Percentiles rank a stretch among this genome's conserved stretches.
Evolutionary conservation across 306 rosid genomes (phyloP).

Genomic region (Fragaria ananassa): DNA sequence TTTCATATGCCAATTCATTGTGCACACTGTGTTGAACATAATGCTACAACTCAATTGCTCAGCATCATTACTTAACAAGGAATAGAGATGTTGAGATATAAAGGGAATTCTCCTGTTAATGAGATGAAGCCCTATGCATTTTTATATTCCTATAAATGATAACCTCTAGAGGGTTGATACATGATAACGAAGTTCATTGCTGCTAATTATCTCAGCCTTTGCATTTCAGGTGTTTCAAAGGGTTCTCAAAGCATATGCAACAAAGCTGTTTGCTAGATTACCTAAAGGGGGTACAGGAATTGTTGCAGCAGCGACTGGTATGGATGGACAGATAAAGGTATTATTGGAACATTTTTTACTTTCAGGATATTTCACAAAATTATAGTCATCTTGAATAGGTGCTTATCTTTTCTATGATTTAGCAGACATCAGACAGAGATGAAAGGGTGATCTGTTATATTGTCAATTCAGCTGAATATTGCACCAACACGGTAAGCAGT

Average conservation of each 20-base stretch:
- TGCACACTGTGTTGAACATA: not conserved
- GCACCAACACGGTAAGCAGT: slow-evolving; percentile 80
- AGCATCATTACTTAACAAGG: not conserved
- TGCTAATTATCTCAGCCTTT: slow-evolving; percentile 7
- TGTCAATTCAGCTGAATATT: slow-evolving; percentile 96
- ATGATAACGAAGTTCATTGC: not conserved
- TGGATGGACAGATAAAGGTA: slow-evolving; percentile 99
- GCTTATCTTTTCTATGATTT: slow-evolving; percentile 22
- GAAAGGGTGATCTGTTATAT: slow-evolving; percentile 95
- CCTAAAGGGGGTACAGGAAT: slow-evolving; percentile 98
- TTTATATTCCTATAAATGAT: not conserved
- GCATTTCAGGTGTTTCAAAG: slow-evolving; percentile 82
- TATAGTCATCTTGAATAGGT: slow-evolving; percentile 18
- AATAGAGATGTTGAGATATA: not conserved
- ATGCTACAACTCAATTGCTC: not conserved
- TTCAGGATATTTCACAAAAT: slow-evolving; percentile 22
- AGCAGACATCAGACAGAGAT: slow-evolving; percentile 96
- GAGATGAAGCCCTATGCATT: too few species aligned
- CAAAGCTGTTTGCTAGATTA: slow-evolving; percentile 78
- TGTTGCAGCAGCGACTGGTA: slow-evolving; percentile 99
- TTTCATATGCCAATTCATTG: slow-evolving; percentile 7
- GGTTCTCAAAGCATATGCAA: slow-evolving; percentile 91
- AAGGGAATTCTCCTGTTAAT: not conserved
- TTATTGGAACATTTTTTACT: slow-evolving; percentile 19
- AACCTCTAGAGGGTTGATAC: not conserved